Evolutionary conservation across 257 asterid species (phyloP), one percentile per base, ranked within the genome.

Genomic region (Primulina huaijiensis): DNA sequence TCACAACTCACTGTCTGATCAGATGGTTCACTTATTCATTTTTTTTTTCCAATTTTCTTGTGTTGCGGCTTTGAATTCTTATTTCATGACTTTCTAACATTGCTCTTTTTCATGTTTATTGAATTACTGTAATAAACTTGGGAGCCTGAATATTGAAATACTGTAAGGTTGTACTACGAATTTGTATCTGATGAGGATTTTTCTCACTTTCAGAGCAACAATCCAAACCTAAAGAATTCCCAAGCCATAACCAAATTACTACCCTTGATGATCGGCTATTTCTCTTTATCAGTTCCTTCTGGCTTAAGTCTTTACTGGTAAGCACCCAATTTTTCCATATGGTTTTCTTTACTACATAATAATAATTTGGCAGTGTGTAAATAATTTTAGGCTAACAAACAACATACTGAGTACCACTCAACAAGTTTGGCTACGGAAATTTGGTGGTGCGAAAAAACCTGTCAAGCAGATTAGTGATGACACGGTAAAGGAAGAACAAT

Each of bases 281-380:
- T 94, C 78, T 73, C 99, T 68, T 83, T 94, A 58, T 89, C 97
- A 17, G 99, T 94, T 80, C 99, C 99, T 70, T 94, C 99, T 52
- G 99, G 99, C 78, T 84, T 94, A 77, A 88, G 99, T 78, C 88
- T 94, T 73, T 94, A 94, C 73, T 94, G 99, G 99, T 94, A 79
- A 78, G 85, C 72, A 23, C n/a, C 52, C 78, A 40, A 40, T 9
- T 23, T 50, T 33, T 8, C 16, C 7, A 67, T 7, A 14, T 23
- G 8, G 21, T 58, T 17, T 35, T 35, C 61, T 71, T 17, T 17
- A 37, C 0, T 1, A 16, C 1, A 2, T 40, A 20, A 38, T 66
- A 43, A 9, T 62, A 62, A 43, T 2, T 70, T 14, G 27, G 60
- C 6, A 23, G 12, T 62, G 70, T 67, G 58, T 25, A 14, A 67